phyloP scores from a whole-genome alignment of 305 asterid species.

The Fraxinus greggii region DNA sequence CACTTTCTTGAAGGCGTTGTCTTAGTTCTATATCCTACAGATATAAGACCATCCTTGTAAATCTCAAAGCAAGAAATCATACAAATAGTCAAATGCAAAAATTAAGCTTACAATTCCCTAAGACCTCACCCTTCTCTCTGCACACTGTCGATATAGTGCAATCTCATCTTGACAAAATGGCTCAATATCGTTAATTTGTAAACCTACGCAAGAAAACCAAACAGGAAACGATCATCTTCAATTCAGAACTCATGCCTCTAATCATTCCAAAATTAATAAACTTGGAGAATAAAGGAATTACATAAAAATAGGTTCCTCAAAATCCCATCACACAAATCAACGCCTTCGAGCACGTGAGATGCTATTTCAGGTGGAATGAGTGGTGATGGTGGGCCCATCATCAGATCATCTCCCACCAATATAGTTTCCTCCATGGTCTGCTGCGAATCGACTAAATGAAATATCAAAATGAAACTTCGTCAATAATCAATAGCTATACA shows the following conservation, averaged over 20 bases:
- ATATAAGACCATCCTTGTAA: neutral
- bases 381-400: conserved; percentile 96
- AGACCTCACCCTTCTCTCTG: conserved; percentile 77
- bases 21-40: conserved; percentile 81
- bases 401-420: conserved; percentile 95
- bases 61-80: neutral
- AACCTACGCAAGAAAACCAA: conserved; percentile 39
- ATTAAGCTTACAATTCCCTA: neutral
- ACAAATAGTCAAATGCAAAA: neutral
- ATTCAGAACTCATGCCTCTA: neutral
- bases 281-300: conserved; percentile 29
- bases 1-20: conserved; percentile 81
- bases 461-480: neutral
- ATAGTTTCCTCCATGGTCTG: conserved; percentile 91
- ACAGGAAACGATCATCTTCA: conserved; percentile 6
- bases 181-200: conserved; percentile 88
- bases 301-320: conserved; percentile 85
- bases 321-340: conserved; percentile 83
- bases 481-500: conserved; percentile 1
- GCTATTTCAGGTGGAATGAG: conserved; percentile 91
- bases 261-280: neutral
- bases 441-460: conserved; percentile 69
- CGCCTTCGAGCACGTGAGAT: conserved; percentile 90
- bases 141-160: conserved; percentile 71
- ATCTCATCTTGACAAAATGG: conserved; percentile 98